These are phyloP conservation scores for Fusarium proliferatum DNA, from an alignment of 2,329 filamentous ascomycete species.

Conservation along the genomic window DNA sequence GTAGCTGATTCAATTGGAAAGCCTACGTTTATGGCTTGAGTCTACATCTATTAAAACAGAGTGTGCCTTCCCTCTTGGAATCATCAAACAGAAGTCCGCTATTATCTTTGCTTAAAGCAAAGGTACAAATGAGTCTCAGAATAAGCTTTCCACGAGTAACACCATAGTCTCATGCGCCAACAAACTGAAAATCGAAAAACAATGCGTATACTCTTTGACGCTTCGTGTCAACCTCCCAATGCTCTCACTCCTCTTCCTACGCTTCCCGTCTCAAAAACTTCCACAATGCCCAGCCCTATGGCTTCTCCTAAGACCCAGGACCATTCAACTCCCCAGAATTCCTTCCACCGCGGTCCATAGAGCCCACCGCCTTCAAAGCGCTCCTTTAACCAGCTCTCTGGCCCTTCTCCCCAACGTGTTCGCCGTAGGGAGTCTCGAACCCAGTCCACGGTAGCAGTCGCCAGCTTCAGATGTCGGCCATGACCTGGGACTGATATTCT, in stretches of 20 bases:
- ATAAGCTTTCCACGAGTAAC: background rate
- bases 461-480: conserved; percentile 74
- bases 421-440: conserved; percentile 68
- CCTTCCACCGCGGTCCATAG: conserved; percentile 66
- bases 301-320: conserved; percentile 79
- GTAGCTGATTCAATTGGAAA: background rate
- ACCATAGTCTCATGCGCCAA: background rate
- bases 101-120: background rate
- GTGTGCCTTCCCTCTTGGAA: background rate
- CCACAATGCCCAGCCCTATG: conserved; percentile 75
- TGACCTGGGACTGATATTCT: conserved; percentile 74
- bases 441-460: conserved; percentile 70
- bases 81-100: background rate
- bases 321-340: conserved; percentile 76
- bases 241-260: conserved; percentile 74
- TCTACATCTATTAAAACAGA: background rate
- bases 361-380: conserved; percentile 74
- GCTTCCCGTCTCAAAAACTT: conserved; percentile 79
- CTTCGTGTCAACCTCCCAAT: conserved; percentile 43
- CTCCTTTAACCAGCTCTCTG: conserved; percentile 71
- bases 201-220: background rate
- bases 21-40: background rate
- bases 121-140: background rate
- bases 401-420: conserved; percentile 71
- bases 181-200: background rate